Evolutionary conservation across 805 yeast genomes (phyloP), one percentile per base, ranked within the genome.

Genomic region (Yarrowia sp.): DNA sequence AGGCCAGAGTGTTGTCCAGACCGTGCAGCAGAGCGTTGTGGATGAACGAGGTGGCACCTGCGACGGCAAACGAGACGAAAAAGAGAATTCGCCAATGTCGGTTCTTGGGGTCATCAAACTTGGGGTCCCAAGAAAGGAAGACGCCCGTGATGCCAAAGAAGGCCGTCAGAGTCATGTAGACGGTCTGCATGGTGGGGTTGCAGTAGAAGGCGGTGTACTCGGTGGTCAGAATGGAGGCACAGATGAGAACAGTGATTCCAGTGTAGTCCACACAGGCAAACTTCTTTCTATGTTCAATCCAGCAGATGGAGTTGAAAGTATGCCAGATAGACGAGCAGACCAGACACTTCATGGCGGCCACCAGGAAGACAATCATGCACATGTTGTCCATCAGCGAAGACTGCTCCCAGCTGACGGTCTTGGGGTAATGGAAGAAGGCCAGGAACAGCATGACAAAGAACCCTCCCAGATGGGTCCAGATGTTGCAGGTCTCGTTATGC

Each of bases 181-280:
- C 50, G 3, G 82, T 72, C 70, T 84, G 84, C 9, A 81, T 70
- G 17, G 75, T 53, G 5, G 88, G 87, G 72, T 84, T 84, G 71
- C 88, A 82, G 74, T 85, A 87, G 65, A 94, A 82, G 1, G 93
- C 83, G 19, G 91, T 85, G 76, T 91, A 92, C 77, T 94, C 97
- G 0, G 94, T 88, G 4, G 97, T 86, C 53, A 95, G 80, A 55
- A 95, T 89, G 2, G 97, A 90, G 15, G 96, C 94, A 0, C 97
- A 89, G 72, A 94, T 93, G 71, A 95, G 80, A 14, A 92, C 84
- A 0, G 98, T 92, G 72, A 94, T 94, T 2, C 99, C 99, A 8
- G 96, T 89, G 77, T 94, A 94, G 79, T 94, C 99, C 50, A 93
- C 86, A 77, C 99, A 95, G 0, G 97, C 97, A 78, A 90, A 91